These are phyloP conservation scores for Guadua angustifolia DNA, from an alignment of 176 grass and related monocot genomes.

Conservation along the genomic window DNA sequence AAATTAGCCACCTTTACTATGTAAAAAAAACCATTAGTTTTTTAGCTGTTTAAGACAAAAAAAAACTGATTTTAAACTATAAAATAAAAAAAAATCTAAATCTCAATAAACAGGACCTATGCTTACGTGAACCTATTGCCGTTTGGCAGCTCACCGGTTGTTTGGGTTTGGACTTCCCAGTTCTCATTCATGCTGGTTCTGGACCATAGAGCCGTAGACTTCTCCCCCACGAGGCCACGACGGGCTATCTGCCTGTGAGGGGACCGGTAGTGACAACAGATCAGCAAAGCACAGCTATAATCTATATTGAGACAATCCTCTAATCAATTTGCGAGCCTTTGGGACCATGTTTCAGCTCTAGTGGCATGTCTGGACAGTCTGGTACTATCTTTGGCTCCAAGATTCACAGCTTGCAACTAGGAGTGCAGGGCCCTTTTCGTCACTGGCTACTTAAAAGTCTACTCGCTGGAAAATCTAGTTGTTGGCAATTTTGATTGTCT, in stretches of 20 bases:
- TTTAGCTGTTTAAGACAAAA: too few relatives aligned
- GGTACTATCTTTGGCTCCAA: not conserved
- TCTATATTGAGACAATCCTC: slow-evolving; percentile 12
- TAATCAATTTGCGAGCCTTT: not conserved
- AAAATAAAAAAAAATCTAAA: too few relatives aligned
- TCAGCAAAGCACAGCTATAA: slow-evolving; percentile 17
- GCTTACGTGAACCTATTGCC: too few relatives aligned
- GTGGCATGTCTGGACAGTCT: too few relatives aligned
- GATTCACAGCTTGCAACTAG: not conserved
- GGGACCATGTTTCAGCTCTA: not conserved
- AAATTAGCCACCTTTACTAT: too few relatives aligned
- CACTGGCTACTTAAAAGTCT: too few relatives aligned
- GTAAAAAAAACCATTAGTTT: too few relatives aligned
- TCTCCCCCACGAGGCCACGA: not conserved
- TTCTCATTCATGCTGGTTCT: not conserved
- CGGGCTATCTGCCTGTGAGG: not conserved
- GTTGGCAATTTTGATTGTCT: too few relatives aligned
- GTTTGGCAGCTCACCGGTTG: not conserved
- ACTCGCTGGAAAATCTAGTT: too few relatives aligned
- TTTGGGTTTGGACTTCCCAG: not conserved
- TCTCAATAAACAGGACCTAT: too few relatives aligned
- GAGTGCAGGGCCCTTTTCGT: too few relatives aligned
- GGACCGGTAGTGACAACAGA: slow-evolving; percentile 31
- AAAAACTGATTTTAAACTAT: too few relatives aligned
- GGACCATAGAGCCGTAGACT: not conserved